Base-by-base conservation (phyloP, 805 yeast genomes). In the Candida saitoana region DNA sequence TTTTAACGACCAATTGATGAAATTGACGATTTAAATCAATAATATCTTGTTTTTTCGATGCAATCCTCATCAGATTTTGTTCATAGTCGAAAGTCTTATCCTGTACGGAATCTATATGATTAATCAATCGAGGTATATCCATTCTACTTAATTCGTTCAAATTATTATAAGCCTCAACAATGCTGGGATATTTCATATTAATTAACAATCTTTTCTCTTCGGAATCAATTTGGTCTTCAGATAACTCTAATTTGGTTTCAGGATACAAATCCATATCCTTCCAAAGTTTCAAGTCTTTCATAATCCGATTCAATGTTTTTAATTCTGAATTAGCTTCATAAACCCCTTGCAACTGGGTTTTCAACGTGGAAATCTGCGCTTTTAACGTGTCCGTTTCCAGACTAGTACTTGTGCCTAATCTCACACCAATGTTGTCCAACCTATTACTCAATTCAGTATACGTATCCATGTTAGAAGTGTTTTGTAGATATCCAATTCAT, bases 1-100 rank as follows among this genome's bases (percentile, higher is more conserved):
- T 60, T 39, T 63, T 65, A 6, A 57, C 48, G 8, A 56, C 53
- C 12, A 62, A 40, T 27, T 46, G 22, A 31, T 61, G 62, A 34
- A 54, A 52, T 12, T 47, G 42, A 3, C 42, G 39, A 1, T 58
- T 42, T 2, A 63, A 16, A 5, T 38, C 42, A 18, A 48, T 40
- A 3, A 63, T 25, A 27, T 46, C 45, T 3, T 30, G 33, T 29
- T 41, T 38, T 18, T 48, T 41, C 2, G 18, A 18, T 17, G 40
- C 19, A 3, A 55, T 19, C n/a, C 35, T 39, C 3, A 18, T 17
- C 11, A 32, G 32, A 31, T 47, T 55, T 12, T 18, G n/a, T 16
- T 43, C 43, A 31, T 51, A 50, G 36, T 56, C 42, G 38, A 51
- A 51, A 3, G 34, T 40, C 27, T 50, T 54, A 15, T 49, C 51